These are phyloP conservation scores for Scleromitrula shiraiana DNA, from an alignment of 2,329 filamentous ascomycete genomes.

Conservation along the genomic window DNA sequence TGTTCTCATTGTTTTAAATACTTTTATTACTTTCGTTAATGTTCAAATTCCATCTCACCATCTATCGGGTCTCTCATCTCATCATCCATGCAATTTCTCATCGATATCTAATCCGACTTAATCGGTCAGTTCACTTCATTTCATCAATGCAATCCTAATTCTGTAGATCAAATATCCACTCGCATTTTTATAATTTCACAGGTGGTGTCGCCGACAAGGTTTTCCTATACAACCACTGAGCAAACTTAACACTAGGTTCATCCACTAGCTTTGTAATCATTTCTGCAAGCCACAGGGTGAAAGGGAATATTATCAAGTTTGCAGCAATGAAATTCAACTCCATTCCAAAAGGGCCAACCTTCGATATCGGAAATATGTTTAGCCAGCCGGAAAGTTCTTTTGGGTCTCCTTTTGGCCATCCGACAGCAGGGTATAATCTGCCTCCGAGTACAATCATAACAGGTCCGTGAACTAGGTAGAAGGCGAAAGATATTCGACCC, in stretches of 20 bases:
- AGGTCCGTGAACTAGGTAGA: slow-evolving; percentile 59
- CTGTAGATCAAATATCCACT: too few relatives aligned
- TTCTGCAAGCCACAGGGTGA: slow-evolving; percentile 52
- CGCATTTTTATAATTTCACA: background rate
- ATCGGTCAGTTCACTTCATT: too few relatives aligned
- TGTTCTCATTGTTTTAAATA: too few relatives aligned
- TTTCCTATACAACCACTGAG: slow-evolving; percentile 47
- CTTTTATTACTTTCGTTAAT: too few relatives aligned
- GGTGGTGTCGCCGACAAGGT: slow-evolving; percentile 25
- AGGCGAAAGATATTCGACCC: slow-evolving; percentile 51
- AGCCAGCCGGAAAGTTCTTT: slow-evolving; percentile 45
- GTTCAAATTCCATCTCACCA: too few relatives aligned
- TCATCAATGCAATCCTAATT: too few relatives aligned
- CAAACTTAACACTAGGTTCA: slow-evolving; percentile 50
- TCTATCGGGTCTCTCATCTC: too few relatives aligned
- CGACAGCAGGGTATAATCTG: slow-evolving; percentile 7
- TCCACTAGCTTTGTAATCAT: slow-evolving; percentile 48
- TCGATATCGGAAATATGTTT: slow-evolving; percentile 46
- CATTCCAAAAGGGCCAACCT: slow-evolving; percentile 49
- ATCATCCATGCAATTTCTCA: too few relatives aligned
- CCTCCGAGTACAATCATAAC: slow-evolving; percentile 43
- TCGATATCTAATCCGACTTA: too few relatives aligned
- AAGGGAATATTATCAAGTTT: slow-evolving; percentile 51
- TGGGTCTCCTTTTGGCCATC: slow-evolving; percentile 1
- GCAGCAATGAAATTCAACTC: slow-evolving; percentile 52